Conservation (phyloP, 2,329 filamentous ascomycete species). For the Alternaria viburni region DNA sequence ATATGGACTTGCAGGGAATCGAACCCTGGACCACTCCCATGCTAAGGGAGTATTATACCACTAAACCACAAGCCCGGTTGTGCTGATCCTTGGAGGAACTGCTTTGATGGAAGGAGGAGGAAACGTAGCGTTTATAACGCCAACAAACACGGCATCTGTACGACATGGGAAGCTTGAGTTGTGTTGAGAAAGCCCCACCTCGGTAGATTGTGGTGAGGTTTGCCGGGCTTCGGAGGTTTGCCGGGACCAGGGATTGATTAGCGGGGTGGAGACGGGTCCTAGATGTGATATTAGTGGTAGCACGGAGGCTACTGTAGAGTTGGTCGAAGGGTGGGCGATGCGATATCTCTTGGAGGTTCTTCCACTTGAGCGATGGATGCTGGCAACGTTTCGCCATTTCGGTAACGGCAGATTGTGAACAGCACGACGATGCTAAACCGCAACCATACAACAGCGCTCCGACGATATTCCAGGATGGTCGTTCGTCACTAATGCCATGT, state of each 20-base stretch:
- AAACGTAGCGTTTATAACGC: background rate
- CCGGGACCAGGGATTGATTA: background rate
- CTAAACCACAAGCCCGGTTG: conserved; percentile 26
- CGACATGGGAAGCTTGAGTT: too few species aligned
- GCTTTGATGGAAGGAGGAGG: background rate
- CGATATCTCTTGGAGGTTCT: background rate
- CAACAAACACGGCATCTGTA: too few species aligned
- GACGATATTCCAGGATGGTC: background rate
- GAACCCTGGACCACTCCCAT: conserved; percentile 22
- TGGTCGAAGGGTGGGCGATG: background rate
- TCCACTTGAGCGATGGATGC: background rate
- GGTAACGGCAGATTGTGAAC: background rate
- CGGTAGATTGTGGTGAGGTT: background rate
- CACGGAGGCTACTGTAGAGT: accelerated
- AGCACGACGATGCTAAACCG: background rate
- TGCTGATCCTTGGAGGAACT: background rate
- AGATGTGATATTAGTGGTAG: accelerated
- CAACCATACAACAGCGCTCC: background rate
- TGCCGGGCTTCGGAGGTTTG: background rate
- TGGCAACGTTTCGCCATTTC: accelerated
- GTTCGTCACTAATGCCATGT: background rate
- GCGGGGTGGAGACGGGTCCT: background rate
- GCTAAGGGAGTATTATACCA: conserved; percentile 31
- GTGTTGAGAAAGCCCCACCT: too few species aligned
- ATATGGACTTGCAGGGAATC: conserved; percentile 15